A percentile compares a stretch with the other conserved stretches of the same genome.
Conservation (phyloP, 108 stramenopile genomes). For the Pseudonitzschia multiseries region DNA sequence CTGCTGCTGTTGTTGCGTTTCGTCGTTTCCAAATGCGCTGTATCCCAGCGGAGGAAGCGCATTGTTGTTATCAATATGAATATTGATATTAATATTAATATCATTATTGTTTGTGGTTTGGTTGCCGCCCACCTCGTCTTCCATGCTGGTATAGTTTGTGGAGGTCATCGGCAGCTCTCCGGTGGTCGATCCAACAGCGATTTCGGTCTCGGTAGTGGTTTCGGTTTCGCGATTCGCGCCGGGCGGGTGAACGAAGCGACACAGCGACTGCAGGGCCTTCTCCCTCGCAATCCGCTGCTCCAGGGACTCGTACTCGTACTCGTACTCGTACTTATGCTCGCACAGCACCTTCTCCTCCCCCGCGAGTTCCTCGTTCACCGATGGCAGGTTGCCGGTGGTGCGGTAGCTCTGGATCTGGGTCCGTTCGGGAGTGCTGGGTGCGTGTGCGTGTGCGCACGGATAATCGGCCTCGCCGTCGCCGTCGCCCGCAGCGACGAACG, state of each 20-base stretch:
- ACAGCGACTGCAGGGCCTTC: background rate
- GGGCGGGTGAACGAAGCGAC: background rate
- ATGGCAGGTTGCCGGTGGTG: background rate
- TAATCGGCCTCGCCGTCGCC: background rate
- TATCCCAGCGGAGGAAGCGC: background rate
- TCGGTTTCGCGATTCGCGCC: too few species aligned
- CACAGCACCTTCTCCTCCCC: background rate
- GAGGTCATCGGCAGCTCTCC: too few species aligned
- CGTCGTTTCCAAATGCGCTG: too few species aligned
- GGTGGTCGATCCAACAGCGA: background rate
- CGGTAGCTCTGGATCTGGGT: background rate
- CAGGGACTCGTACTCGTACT: background rate
- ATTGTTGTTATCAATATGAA: too few species aligned
- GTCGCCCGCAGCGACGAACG: background rate
- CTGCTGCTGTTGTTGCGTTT: too few species aligned
- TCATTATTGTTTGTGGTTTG: background rate
- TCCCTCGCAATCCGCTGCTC: background rate
- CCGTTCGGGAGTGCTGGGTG: background rate
- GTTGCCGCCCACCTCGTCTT: background rate
- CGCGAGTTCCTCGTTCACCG: background rate
- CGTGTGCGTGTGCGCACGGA: too few species aligned
- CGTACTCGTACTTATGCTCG: too few species aligned
- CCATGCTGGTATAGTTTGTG: constrained; percentile 13
- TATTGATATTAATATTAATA: too few species aligned
- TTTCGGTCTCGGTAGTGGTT: too few species aligned